These are phyloP conservation scores for Aspergillus sp. DNA, from an alignment of 2,329 filamentous ascomycete species.

Conservation along the genomic window DNA sequence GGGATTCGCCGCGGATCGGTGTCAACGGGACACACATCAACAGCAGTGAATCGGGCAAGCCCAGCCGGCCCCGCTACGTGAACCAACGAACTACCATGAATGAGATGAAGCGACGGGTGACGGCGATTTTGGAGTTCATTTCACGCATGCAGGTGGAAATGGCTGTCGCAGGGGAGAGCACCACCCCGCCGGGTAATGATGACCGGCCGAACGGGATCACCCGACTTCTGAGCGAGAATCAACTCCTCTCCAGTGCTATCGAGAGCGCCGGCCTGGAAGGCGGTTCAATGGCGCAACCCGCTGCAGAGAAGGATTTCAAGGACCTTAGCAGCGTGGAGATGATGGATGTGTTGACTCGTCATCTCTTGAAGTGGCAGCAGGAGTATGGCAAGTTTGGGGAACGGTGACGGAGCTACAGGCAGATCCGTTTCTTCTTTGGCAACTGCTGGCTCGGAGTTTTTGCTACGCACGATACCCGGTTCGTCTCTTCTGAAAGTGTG, in stretches of 20 bases:
- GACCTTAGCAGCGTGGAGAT: constrained; percentile 78
- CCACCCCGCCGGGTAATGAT: constrained; percentile 41
- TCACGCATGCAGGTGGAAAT: constrained; percentile 85
- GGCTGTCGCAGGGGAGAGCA: constrained; percentile 59
- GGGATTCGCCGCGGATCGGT: constrained; percentile 40
- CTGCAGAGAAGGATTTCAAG: constrained; percentile 63
- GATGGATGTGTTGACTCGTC: constrained; percentile 82
- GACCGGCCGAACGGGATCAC: constrained; percentile 37
- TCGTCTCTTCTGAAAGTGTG: constrained; percentile 22
- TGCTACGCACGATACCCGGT: constrained; percentile 26
- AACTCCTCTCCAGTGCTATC: neutral
- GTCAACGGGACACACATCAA: constrained; percentile 55
- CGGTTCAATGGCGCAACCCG: constrained; percentile 19
- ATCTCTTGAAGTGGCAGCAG: constrained; percentile 83
- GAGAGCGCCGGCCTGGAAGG: constrained; percentile 14
- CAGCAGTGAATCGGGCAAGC: constrained; percentile 58
- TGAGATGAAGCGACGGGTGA: constrained; percentile 82
- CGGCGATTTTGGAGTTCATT: constrained; percentile 86
- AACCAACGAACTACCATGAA: constrained; percentile 71
- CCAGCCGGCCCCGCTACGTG: constrained; percentile 61
- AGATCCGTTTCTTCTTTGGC: constrained; percentile 7
- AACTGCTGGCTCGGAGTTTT: constrained; percentile 9
- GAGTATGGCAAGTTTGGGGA: constrained; percentile 61
- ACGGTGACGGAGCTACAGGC: constrained; percentile 33
- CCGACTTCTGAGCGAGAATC: neutral